Percentiles rank a stretch among this genome's conserved stretches.
phyloP scores from a whole-genome alignment of 345 rosid genomes.

The Reutealis trisperma region DNA sequence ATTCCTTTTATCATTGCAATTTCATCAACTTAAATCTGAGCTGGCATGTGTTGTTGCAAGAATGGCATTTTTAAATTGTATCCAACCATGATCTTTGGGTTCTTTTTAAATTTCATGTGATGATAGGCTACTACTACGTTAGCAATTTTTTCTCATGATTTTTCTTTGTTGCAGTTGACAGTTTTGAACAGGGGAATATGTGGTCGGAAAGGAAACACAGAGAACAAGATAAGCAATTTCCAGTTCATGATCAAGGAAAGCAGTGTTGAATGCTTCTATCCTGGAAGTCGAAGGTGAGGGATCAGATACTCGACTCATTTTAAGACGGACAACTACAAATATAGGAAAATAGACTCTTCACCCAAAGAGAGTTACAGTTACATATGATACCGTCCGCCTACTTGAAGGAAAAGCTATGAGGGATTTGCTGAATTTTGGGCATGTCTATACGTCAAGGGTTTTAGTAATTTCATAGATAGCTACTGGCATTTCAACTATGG shows the following conservation, averaged over 20 bases:
- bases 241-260: conserved; percentile 83
- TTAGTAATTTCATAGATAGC: background rate
- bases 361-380: background rate
- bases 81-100: too few relatives aligned
- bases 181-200: conserved; percentile 50
- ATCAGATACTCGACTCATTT: background rate
- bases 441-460: background rate
- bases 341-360: background rate
- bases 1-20: too few relatives aligned
- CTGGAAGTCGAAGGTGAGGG: conserved; percentile 53
- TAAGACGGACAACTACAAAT: background rate
- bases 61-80: background rate
- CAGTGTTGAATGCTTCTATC: conserved; percentile 70
- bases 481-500: background rate
- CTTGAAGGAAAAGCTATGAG: too few relatives aligned
- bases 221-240: conserved; percentile 65
- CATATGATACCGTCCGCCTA: background rate
- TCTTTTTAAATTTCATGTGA: background rate
- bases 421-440: background rate
- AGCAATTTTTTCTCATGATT: background rate
- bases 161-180: conserved; percentile 54
- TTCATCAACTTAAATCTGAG: too few relatives aligned
- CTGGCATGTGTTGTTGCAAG: background rate
- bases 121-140: background rate
- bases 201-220: conserved; percentile 30